Evolutionary conservation across 1,284 basidiomycete genomes (phyloP).

Genomic region (Waitea zeae): DNA sequence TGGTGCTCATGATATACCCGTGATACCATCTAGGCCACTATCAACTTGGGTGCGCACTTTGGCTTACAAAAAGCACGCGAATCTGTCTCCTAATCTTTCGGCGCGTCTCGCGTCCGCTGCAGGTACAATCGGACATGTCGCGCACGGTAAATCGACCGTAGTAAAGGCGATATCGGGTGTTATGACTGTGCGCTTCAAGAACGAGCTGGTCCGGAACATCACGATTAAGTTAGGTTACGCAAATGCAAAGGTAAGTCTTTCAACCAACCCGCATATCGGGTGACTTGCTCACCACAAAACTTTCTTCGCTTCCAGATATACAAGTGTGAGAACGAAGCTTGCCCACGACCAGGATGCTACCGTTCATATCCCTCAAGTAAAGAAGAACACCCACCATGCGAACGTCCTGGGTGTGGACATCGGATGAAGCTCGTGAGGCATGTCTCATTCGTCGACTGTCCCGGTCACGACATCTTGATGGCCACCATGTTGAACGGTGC

Average conservation of each 20-base stretch:
- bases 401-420: slow-evolving; percentile 80
- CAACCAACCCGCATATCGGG: not conserved
- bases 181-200: slow-evolving; percentile 97
- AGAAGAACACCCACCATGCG: slow-evolving; percentile 87
- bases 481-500: slow-evolving; percentile 99
- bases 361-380: slow-evolving; percentile 88
- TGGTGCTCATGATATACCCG: slow-evolving; percentile 4
- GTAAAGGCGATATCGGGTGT: slow-evolving; percentile 99
- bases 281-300: slow-evolving; percentile 1
- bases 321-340: slow-evolving; percentile 89
- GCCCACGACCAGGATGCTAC: slow-evolving; percentile 89
- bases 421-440: slow-evolving; percentile 86
- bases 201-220: slow-evolving; percentile 95
- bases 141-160: slow-evolving; percentile 97
- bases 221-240: slow-evolving; percentile 99
- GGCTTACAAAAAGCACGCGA: too few relatives aligned
- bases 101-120: slow-evolving; percentile 10
- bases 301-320: slow-evolving; percentile 53
- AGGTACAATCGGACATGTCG: slow-evolving; percentile 95
- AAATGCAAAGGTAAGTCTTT: slow-evolving; percentile 74
- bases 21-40: slow-evolving; percentile 43
- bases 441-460: slow-evolving; percentile 95
- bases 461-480: slow-evolving; percentile 95
- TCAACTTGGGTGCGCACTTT: slow-evolving; percentile 66
- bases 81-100: slow-evolving; percentile 1